Base-by-base conservation (phyloP, 345 rosid species). In the Brassica nigra region DNA sequence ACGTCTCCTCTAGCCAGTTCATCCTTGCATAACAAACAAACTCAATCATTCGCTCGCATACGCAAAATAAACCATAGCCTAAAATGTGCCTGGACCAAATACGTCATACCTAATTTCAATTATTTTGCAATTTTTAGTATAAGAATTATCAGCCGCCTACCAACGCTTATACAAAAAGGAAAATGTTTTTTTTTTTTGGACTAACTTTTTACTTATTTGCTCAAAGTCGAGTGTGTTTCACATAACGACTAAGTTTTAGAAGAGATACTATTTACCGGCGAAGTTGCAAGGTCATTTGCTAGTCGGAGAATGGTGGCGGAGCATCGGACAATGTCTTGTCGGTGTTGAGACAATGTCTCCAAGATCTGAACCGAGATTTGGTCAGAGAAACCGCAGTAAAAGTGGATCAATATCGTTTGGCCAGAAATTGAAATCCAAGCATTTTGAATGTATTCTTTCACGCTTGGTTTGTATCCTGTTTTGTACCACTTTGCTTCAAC, bases 401-500 rank as follows among this genome's bases (percentile, higher is more conserved):
- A 65, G 29, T 86, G 85, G 1, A 62, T 20, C 7, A 83, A 8
- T 0, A 74, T 2, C 0, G 73, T 10, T 4, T 81, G 75, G 0
- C 27, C 86, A 0, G 81, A 4, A 12, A 79, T 4, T 2, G 92
- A 82, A 20, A 78, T 6, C 83, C 77, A 81, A 6, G 78, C 86
- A 49, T 81, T 85, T 15, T 83, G 80, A 20, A 87, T 59, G 62
- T 84, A 89, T 18, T 87, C 89, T 63, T 79, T 4, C 0, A 84
- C 1, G 1, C 37, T 78, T 64, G 92, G 88, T n/a, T 42, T 82
- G 14, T 77, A 83, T 69, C 85, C 84, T 18, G 5, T 42, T 3
- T 67, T 8, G 47, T 73, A 75, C 90, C 92, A 87, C 4, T 85
- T 81, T 5, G 90, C 87, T 54, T 89, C 92, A 33, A 71, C 2